These are phyloP conservation scores for Urtica urens DNA, from an alignment of 306 rosid species.

Conservation along the genomic window DNA sequence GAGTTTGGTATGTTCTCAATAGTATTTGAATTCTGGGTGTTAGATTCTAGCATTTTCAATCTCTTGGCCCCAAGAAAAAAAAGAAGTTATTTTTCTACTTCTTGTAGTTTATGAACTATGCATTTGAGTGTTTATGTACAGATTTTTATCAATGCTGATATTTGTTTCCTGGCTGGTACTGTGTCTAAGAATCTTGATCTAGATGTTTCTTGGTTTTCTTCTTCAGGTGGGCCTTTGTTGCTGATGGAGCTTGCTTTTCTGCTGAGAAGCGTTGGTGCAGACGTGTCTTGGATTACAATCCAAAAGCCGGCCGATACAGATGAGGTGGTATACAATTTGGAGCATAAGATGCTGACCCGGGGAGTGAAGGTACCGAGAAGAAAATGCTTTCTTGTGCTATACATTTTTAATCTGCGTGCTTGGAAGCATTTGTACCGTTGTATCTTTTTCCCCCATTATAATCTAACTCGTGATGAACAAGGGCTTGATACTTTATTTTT, in stretches of 20 bases:
- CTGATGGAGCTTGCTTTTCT: conserved; percentile 78
- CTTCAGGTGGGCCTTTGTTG: conserved; percentile 63
- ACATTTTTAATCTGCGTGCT: background rate
- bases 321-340: conserved; percentile 50
- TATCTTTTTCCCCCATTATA: too few relatives aligned
- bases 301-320: conserved; percentile 42
- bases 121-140: background rate
- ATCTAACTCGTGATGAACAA: too few relatives aligned
- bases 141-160: background rate
- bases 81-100: too few relatives aligned
- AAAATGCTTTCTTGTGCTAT: background rate
- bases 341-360: conserved; percentile 59
- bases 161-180: background rate
- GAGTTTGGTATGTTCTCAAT: too few relatives aligned
- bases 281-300: conserved; percentile 67
- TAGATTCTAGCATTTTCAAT: background rate
- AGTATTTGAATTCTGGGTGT: too few relatives aligned
- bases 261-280: conserved; percentile 60
- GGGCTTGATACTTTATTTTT: too few relatives aligned
- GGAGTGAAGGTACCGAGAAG: conserved; percentile 54
- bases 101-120: too few relatives aligned
- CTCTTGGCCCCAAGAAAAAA: too few relatives aligned
- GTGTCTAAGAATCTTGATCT: background rate
- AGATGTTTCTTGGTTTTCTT: background rate
- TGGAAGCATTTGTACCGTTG: background rate